A percentile compares a stretch with the other conserved stretches of the same genome.
phyloP scores from a whole-genome alignment of 768 basidiomycete species.

The Heimioporus sp. region DNA sequence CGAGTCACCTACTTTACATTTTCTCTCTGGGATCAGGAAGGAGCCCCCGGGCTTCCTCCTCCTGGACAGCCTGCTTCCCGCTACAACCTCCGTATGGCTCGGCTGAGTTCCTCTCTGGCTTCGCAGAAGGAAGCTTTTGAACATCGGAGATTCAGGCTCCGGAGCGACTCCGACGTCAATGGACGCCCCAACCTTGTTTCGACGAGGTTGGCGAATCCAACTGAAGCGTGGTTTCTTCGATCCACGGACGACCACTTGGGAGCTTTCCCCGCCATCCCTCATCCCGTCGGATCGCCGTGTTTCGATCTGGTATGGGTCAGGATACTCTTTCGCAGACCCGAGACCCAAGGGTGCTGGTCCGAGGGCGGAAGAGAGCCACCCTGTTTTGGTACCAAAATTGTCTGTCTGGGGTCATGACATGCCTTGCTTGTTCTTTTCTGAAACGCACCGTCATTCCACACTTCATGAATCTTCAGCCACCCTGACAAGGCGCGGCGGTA shows the following conservation, averaged over 20 bases:
- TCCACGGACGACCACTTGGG: background rate
- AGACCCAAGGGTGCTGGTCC: too few relatives aligned
- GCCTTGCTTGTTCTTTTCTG: too few relatives aligned
- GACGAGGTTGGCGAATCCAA: slow-evolving; percentile 4
- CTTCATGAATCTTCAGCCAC: background rate
- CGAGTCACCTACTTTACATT: background rate
- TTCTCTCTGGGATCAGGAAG: background rate
- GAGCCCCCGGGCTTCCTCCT: background rate
- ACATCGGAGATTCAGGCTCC: background rate
- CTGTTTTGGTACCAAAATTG: too few relatives aligned
- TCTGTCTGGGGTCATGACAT: too few relatives aligned
- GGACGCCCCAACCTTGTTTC: background rate
- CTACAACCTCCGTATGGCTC: background rate
- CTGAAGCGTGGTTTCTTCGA: background rate
- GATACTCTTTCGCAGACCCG: too few relatives aligned
- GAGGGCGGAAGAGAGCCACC: too few relatives aligned
- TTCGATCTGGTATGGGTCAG: too few relatives aligned
- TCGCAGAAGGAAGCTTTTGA: background rate
- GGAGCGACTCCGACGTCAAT: slow-evolving; percentile 1
- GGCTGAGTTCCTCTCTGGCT: background rate
- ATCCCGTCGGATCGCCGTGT: background rate
- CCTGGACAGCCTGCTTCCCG: background rate
- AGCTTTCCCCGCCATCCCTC: background rate
- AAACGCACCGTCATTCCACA: background rate
- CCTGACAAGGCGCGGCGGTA: background rate